Conservation (phyloP, 2,329 filamentous ascomycete genomes). For the Ceratocystis variospora region DNA sequence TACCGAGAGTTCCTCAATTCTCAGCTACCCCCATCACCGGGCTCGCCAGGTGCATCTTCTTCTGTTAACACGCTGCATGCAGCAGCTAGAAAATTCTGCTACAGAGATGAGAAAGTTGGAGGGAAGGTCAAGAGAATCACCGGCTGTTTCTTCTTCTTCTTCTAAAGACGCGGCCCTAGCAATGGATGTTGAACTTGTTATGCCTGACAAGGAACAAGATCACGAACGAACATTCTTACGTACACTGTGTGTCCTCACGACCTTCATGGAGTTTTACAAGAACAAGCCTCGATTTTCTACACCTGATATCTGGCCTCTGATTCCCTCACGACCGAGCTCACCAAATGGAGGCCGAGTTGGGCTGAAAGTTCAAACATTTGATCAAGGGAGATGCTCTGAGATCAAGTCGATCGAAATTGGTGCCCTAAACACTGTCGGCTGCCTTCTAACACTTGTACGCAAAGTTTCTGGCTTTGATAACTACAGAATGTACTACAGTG, state of each 20-base stretch:
- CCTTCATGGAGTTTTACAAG: slow-evolving; percentile 53
- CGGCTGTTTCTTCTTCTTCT: slow-evolving; percentile 33
- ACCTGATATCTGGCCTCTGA: slow-evolving; percentile 41
- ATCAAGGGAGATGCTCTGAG: slow-evolving; percentile 44
- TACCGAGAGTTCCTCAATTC: slow-evolving; percentile 42
- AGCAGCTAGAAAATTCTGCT: slow-evolving; percentile 53
- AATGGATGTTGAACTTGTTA: slow-evolving; percentile 36
- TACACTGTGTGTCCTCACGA: slow-evolving; percentile 52
- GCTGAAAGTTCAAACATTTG: slow-evolving; percentile 62
- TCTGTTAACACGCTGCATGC: slow-evolving; percentile 59
- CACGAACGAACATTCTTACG: slow-evolving; percentile 53
- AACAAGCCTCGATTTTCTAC: slow-evolving; percentile 45
- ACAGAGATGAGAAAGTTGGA: slow-evolving; percentile 29
- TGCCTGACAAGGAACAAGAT: slow-evolving; percentile 31
- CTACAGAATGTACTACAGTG: slow-evolving; percentile 58
- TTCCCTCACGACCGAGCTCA: slow-evolving; percentile 37
- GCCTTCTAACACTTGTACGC: slow-evolving; percentile 52
- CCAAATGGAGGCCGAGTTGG: slow-evolving; percentile 50
- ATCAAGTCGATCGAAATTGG: slow-evolving; percentile 53
- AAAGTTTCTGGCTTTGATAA: slow-evolving; percentile 62
- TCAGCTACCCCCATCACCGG: slow-evolving; percentile 35
- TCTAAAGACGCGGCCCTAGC: slow-evolving; percentile 27
- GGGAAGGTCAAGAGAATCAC: neutral
- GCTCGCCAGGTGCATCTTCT: slow-evolving; percentile 49
- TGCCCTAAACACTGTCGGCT: slow-evolving; percentile 53